Evolutionary conservation across 148 eudicot genomes (phyloP).

Genomic region (Tetragonia tetragonoides): DNA sequence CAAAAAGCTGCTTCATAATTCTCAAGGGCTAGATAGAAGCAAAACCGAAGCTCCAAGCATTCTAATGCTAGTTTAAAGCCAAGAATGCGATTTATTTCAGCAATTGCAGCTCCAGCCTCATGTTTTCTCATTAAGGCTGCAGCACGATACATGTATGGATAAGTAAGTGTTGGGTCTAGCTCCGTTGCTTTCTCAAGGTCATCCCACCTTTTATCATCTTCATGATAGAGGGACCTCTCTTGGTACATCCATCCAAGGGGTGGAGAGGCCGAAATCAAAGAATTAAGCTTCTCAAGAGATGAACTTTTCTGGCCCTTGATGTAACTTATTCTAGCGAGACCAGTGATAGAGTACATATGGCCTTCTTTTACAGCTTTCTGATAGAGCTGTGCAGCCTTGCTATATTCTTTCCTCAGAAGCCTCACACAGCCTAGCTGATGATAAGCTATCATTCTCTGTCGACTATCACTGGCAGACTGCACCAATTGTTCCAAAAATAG

Average conservation of each 20-base stretch:
- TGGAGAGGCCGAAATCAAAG: slow-evolving; percentile 46
- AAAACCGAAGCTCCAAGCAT: slow-evolving; percentile 87
- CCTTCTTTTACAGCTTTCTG: slow-evolving; percentile 67
- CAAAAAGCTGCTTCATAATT: slow-evolving; percentile 74
- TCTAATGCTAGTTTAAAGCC: slow-evolving; percentile 89
- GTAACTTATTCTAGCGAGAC: slow-evolving; percentile 66
- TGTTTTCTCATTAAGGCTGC: slow-evolving; percentile 64
- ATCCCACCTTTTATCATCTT: slow-evolving; percentile 55
- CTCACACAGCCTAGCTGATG: slow-evolving; percentile 85
- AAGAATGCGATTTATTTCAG: slow-evolving; percentile 76
- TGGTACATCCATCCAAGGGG: slow-evolving; percentile 97
- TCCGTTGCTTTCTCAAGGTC: slow-evolving; percentile 82
- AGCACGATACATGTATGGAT: slow-evolving; percentile 92
- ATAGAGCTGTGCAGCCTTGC: slow-evolving; percentile 59
- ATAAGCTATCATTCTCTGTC: slow-evolving; percentile 67
- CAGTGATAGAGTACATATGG: slow-evolving; percentile 72
- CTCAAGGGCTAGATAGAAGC: slow-evolving; percentile 73
- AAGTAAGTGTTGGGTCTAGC: slow-evolving; percentile 88
- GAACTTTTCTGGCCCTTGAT: slow-evolving; percentile 54
- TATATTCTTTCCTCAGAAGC: slow-evolving; percentile 77
- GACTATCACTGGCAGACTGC: slow-evolving; percentile 55
- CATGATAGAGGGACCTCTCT: slow-evolving; percentile 74
- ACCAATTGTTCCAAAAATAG: slow-evolving; percentile 60
- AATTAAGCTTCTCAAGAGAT: slow-evolving; percentile 62
- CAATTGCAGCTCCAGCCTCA: slow-evolving; percentile 58